A percentile compares a stretch with the other conserved stretches of the same genome.
Evolutionary conservation across 495 filamentous ascomycete genomes (phyloP).

Genomic region (Amniculicola lignicola): DNA sequence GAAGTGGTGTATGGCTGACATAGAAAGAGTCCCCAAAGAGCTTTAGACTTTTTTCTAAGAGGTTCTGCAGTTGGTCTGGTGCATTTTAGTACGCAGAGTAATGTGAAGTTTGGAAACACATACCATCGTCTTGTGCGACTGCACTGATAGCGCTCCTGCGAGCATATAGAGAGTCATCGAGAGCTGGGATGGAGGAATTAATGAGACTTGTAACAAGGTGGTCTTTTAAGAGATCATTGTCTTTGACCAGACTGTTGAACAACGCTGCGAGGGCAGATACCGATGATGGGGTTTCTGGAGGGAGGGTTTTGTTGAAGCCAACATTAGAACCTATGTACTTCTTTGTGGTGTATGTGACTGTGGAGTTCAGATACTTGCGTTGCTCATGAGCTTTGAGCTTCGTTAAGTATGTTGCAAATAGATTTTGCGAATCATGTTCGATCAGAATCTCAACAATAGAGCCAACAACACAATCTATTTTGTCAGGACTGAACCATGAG

Average conservation of each 20-base stretch:
- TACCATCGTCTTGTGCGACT: slow-evolving; percentile 54
- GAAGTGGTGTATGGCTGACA: slow-evolving; percentile 75
- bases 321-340: slow-evolving; percentile 45
- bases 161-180: slow-evolving; percentile 60
- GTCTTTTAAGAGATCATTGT: slow-evolving; percentile 44
- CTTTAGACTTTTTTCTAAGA: slow-evolving; percentile 64
- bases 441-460: not conserved
- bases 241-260: slow-evolving; percentile 43
- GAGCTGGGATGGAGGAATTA: slow-evolving; percentile 4
- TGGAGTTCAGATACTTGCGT: slow-evolving; percentile 39
- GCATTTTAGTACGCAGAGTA: not conserved
- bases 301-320: slow-evolving; percentile 33
- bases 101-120: slow-evolving; percentile 7
- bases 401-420: slow-evolving; percentile 4
- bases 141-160: slow-evolving; percentile 64
- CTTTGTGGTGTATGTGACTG: slow-evolving; percentile 59
- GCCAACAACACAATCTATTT: slow-evolving; percentile 15
- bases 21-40: slow-evolving; percentile 83
- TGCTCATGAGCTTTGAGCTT: slow-evolving; percentile 29
- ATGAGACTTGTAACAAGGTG: slow-evolving; percentile 47
- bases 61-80: slow-evolving; percentile 49
- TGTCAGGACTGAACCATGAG: not conserved
- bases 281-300: slow-evolving; percentile 8
- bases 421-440: not conserved
- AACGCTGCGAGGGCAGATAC: slow-evolving; percentile 52